Evolutionary conservation across 139 green algal genomes (phyloP), one percentile per base, ranked within the genome.

Genomic region (Coccomyxa sp.): DNA sequence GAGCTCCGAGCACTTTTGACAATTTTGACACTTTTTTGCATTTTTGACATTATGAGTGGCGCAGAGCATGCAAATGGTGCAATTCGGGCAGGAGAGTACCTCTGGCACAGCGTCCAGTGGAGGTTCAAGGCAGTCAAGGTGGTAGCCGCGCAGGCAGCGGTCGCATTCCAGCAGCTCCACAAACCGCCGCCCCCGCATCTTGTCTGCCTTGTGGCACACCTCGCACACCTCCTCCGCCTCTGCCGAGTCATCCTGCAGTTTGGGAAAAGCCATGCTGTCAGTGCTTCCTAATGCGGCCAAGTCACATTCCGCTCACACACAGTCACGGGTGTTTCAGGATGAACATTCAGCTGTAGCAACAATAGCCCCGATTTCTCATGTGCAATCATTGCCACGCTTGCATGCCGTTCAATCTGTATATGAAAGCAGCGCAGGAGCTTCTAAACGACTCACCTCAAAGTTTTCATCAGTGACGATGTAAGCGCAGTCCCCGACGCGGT

Each of bases 111-210:
- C 82, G 38, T 84, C 85, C 31, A 98, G 89, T 1, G 88, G 84
- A 58, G 96, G 95, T 58, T 89, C 77, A 11, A 98, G 83, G 88
- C 96, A 99, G 60, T 76, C 82, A 79, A 96, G 81, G 86, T 99
- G 96, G 87, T 94, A 99, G 58, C 93, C 94, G 16, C 89, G 63
- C 63, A 98, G 89, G 90, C 96, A 99, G 45, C 84, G 82, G 85
- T 93, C 89, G 85, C 96, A 99, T 88, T 99, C 96, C 28, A 99
- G 82, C 88, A 98, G 93, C 59, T 81, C n/a, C 10, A 66, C 79
- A 14, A 85, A 74, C 59, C 87, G 59, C 18, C 77, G 28, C 21
- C 68, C 68, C 10, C 57, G 18, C 18, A 11, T 13, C 57, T 81
- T 60, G 11, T 83, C 57, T 76, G n/a, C 30, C 75, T 28, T 67